Evolutionary conservation across 495 filamentous ascomycete species (phyloP).

Genomic region (Chaetomium fimeti): DNA sequence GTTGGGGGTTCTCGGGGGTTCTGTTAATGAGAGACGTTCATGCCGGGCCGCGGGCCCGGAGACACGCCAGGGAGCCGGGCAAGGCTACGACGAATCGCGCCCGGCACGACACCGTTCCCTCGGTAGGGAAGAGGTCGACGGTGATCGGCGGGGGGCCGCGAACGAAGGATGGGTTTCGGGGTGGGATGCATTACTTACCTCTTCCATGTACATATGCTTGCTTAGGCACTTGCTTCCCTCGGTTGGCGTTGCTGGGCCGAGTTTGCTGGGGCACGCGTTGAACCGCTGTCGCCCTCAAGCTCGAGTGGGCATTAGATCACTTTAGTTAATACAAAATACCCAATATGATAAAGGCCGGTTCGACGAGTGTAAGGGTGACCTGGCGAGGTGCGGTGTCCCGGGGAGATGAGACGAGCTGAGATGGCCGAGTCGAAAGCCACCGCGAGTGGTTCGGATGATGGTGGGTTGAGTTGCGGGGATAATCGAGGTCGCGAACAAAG

Average conservation of each 20-base stretch:
- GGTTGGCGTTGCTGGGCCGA: conserved; percentile 17
- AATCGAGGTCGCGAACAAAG: neutral
- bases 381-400: neutral
- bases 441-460: no score
- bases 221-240: conserved; percentile 23
- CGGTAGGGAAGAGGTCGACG: neutral
- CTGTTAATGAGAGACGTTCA: conserved; percentile 27
- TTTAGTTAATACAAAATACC: conserved; percentile 24
- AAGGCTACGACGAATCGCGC: neutral
- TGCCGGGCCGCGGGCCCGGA: conserved; percentile 8
- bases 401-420: neutral
- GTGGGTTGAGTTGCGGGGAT: no score
- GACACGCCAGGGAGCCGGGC: neutral
- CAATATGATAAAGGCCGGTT: conserved; percentile 10
- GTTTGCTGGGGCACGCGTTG: conserved; percentile 20
- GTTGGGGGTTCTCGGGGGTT: conserved; percentile 14
- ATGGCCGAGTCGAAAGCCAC: neutral
- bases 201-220: conserved; percentile 23
- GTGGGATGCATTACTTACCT: conserved; percentile 16
- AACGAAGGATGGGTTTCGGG: conserved; percentile 2
- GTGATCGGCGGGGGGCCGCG: neutral
- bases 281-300: conserved; percentile 10
- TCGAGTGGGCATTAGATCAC: conserved; percentile 19
- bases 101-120: conserved; percentile 15
- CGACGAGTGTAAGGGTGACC: neutral